Base-by-base conservation (phyloP, 257 asterid species). In the Cinchona pubescens region DNA sequence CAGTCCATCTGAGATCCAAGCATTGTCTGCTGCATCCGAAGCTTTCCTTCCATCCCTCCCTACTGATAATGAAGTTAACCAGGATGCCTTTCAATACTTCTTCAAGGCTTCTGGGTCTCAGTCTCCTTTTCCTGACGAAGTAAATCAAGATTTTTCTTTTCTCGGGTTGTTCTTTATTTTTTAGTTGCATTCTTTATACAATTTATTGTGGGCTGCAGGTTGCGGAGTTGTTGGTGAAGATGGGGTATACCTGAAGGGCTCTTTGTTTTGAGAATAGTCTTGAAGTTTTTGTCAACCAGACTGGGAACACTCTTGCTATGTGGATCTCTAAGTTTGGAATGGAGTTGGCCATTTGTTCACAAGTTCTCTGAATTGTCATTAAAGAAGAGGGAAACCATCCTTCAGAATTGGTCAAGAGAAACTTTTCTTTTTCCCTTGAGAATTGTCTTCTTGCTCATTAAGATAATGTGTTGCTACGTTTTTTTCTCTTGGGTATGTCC, bases 231-330 rank as follows among this genome's bases (percentile, higher is more conserved):
- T 5, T 94, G 73, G 85, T 75, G 82, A 83, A 83, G 85, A 86
- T 90, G 77, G 82, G 80, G 29, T 38, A n/a, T 75, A 9, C 84
- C 90, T 18, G 82, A 84, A 78, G 97, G 86, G 29, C 75, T 89
- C 79, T 56, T 78, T 49, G 19, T 90, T 16, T 81, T 92, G 74
- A 80, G 80, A 56, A 15, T 88, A 58, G 90, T 88, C 65, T 74
- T 94, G 9, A 80, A 23, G 65, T 38, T 90, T 40, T 78, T 94
- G 32, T 90, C 96, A 25, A 89, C 86, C 56, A 88, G 94, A 84
- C 42, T 92, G 69, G 98, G 98, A n/a, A 90, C 92, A 21, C 75
- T 94, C 45, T 42, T 94, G 87, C 82, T 92, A 8, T 92, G 97
- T 80, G 98, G 98, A 42, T 51, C 35, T 62, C 43, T 64, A 35